A percentile compares a stretch with the other conserved stretches of the same genome.
phyloP scores from a whole-genome alignment of 257 asterid species.

The Solanum sitiens region DNA sequence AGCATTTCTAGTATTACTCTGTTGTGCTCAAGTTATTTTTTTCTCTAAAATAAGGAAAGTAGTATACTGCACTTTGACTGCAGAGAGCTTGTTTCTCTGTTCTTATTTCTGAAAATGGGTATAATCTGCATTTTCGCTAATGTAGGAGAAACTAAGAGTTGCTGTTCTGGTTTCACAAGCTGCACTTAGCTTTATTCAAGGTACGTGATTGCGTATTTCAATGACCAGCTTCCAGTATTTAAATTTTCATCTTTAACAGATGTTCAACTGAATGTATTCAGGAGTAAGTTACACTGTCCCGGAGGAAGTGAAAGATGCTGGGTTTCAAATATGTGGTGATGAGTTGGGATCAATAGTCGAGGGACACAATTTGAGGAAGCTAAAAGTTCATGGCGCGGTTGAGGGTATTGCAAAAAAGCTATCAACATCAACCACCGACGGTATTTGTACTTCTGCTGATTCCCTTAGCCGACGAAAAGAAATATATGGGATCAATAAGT shows the following conservation, averaged over 20 bases:
- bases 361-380: constrained; percentile 54
- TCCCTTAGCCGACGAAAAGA: constrained; percentile 38
- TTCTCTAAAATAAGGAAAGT: neutral
- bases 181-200: constrained; percentile 76
- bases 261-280: constrained; percentile 16
- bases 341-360: constrained; percentile 74
- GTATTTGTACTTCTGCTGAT: constrained; percentile 47
- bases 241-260: neutral
- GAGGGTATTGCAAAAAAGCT: constrained; percentile 60
- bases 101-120: neutral
- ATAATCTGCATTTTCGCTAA: neutral
- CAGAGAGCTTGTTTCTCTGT: neutral
- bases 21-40: neutral
- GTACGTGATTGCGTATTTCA: constrained; percentile 12
- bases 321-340: constrained; percentile 61
- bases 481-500: constrained; percentile 60
- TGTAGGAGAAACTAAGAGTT: constrained; percentile 83
- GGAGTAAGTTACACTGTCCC: constrained; percentile 69
- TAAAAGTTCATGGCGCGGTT: constrained; percentile 62
- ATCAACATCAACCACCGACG: constrained; percentile 40
- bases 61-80: neutral
- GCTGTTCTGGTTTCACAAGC: constrained; percentile 89
- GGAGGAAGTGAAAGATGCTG: constrained; percentile 55
- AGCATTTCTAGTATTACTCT: neutral
- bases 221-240: neutral